Evolutionary conservation across 257 asterid species (phyloP).

Genomic region (Ilex asprella): DNA sequence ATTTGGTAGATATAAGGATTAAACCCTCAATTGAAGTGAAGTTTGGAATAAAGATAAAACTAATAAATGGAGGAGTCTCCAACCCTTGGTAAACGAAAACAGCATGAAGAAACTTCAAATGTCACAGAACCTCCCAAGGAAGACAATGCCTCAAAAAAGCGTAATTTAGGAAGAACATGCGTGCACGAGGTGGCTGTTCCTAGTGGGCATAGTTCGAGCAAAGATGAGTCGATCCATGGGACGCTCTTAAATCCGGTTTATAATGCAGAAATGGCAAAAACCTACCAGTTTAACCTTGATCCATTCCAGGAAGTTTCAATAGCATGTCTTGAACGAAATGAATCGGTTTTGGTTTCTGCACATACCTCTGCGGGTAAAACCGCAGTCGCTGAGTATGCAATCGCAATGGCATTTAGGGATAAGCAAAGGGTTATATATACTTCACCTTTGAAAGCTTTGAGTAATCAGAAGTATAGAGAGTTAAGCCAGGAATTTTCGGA

Average conservation of each 20-base stretch:
- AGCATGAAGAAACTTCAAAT: constrained; percentile 35
- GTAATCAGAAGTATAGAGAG: constrained; percentile 95
- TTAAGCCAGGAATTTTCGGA: constrained; percentile 85
- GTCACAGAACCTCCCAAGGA: constrained; percentile 22
- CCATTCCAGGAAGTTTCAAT: constrained; percentile 89
- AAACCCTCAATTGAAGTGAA: too few relatives aligned
- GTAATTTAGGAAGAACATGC: constrained; percentile 52
- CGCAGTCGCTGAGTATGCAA: constrained; percentile 96
- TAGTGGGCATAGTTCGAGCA: constrained; percentile 39
- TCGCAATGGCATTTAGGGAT: constrained; percentile 90
- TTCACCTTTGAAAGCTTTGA: constrained; percentile 85
- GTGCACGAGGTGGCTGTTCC: constrained; percentile 98
- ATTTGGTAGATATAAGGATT: too few relatives aligned
- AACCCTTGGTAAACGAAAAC: constrained; percentile 52
- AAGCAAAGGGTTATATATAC: constrained; percentile 91
- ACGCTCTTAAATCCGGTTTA: constrained; percentile 71
- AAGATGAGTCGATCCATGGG: constrained; percentile 65
- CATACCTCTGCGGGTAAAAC: constrained; percentile 99
- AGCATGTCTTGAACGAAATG: constrained; percentile 85
- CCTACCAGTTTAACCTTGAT: constrained; percentile 71
- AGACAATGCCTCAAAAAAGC: constrained; percentile 48
- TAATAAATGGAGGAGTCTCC: constrained; percentile 40
- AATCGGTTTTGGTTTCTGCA: constrained; percentile 85
- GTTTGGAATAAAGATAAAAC: background rate
- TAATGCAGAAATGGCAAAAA: constrained; percentile 66